Conservation (phyloP, 1,139 yeast species). For the Taphrina sp. region DNA sequence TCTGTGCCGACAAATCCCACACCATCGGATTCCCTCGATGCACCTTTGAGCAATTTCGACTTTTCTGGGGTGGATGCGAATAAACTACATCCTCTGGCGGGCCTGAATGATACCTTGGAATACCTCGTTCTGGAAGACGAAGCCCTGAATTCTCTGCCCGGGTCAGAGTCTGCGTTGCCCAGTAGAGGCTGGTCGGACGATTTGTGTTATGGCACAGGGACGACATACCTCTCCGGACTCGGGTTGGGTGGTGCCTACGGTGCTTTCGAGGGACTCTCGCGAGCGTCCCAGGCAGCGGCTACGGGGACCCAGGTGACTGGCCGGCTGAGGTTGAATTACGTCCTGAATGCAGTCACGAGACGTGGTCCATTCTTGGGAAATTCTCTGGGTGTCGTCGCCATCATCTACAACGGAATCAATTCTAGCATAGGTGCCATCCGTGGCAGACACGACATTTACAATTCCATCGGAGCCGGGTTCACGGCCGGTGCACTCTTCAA, state of each 20-base stretch:
- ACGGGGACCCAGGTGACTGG: constrained; percentile 41
- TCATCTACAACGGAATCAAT: constrained; percentile 81
- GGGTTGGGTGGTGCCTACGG: constrained; percentile 90
- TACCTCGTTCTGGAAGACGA: constrained; percentile 88
- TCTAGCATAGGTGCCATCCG: constrained; percentile 73
- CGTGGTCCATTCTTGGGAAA: constrained; percentile 96
- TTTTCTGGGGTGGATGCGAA: constrained; percentile 53
- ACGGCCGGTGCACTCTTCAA: constrained; percentile 88
- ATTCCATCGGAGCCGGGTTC: constrained; percentile 87
- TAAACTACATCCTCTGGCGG: constrained; percentile 88
- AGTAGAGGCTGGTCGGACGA: constrained; percentile 97
- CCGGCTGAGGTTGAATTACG: constrained; percentile 79
- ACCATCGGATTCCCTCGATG: no score
- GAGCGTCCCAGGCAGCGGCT: constrained; percentile 70
- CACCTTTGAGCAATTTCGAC: constrained; percentile 4
- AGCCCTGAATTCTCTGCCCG: constrained; percentile 68
- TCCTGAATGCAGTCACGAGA: constrained; percentile 86
- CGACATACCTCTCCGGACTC: constrained; percentile 68
- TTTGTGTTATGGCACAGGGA: constrained; percentile 95
- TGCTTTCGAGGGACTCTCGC: constrained; percentile 70
- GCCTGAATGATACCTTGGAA: constrained; percentile 79
- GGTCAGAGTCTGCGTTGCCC: constrained; percentile 86
- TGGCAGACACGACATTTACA: constrained; percentile 82
- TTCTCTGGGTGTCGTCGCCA: constrained; percentile 89
- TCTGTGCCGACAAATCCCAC: no score